These are phyloP conservation scores for Lathyrus aphaca DNA, from an alignment of 306 rosid species.

Conservation along the genomic window DNA sequence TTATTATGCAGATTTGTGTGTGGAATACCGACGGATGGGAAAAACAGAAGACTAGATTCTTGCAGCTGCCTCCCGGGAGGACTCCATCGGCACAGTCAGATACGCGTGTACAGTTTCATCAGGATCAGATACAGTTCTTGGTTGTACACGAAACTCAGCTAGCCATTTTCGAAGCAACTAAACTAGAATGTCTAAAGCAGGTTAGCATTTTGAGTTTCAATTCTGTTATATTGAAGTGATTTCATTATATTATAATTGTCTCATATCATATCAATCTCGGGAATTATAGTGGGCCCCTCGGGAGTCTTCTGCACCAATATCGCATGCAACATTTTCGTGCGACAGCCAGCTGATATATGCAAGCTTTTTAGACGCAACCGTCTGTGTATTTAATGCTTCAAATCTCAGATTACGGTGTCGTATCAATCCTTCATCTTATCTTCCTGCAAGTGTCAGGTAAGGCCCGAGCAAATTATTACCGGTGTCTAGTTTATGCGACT, in stretches of 20 bases:
- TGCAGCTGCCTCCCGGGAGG: constrained; percentile 91
- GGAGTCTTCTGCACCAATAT: constrained; percentile 81
- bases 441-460: constrained; percentile 79
- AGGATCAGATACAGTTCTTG: constrained; percentile 81
- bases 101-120: constrained; percentile 95
- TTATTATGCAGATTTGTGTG: constrained; percentile 66
- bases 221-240: neutral
- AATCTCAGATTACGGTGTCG: constrained; percentile 87
- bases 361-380: constrained; percentile 85
- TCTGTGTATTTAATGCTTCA: constrained; percentile 75
- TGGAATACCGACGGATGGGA: constrained; percentile 98
- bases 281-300: constrained; percentile 65
- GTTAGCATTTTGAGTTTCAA: constrained; percentile 41
- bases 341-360: constrained; percentile 96
- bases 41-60: constrained; percentile 77
- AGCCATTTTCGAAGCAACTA: constrained; percentile 84
- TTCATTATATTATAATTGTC: neutral
- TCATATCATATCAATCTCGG: constrained; percentile 5
- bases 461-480: neutral
- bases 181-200: constrained; percentile 82
- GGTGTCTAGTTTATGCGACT: too few relatives aligned
- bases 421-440: constrained; percentile 83
- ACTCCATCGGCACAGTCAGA: constrained; percentile 72
- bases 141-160: constrained; percentile 97
- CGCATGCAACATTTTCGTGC: constrained; percentile 89